Evolutionary conservation across 805 yeast species (phyloP), one percentile per base, ranked within the genome.

Genomic region (Komagataella pseudopastoris): DNA sequence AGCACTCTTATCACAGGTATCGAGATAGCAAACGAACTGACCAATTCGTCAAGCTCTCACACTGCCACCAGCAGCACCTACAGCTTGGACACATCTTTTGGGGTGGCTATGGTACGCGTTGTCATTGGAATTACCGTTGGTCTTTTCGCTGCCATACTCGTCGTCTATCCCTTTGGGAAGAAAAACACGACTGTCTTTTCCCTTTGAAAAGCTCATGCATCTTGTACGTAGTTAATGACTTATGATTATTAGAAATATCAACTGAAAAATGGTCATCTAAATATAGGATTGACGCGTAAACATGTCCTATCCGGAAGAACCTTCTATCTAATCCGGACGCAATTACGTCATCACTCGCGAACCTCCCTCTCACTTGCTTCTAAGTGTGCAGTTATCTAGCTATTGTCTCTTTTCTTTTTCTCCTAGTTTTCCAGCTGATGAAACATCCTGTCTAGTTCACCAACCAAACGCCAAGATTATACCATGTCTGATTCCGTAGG

Each of bases 51-150:
- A 45, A 64, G 68, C 43, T 58, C 70, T 2, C 59, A 69, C 2
- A 59, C 69, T 2, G 54, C 61, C 2, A 53, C 67, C 4, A n/a
- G 51, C 14, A 51, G 58, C 5, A 47, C 53, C 23, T 50, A 57
- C 14, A 24, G 48, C 4, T 54, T 61, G 45, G 45, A 47, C 3
- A 55, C 62, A 44, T 67, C 81, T 23, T 85, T 87, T 60, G 95
- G 95, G 60, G 74, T 82, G 53, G 80, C 90, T 6, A 89, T 91
- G 97, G 87, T 90, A 39, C 88, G 89, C 61, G 95, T 91, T 16
- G 84, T 95, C 5, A 81, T 91, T 55, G 98, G 97, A 52, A 91
- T 91, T 61, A 85, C 95, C 56, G 96, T 90, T 18, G 98, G 98
- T 0, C 71, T 90, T 49, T 91, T 88, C 68, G 87, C 93, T 1